Conservation (phyloP, 2,329 filamentous ascomycete genomes). For the Venturia pyrina region DNA sequence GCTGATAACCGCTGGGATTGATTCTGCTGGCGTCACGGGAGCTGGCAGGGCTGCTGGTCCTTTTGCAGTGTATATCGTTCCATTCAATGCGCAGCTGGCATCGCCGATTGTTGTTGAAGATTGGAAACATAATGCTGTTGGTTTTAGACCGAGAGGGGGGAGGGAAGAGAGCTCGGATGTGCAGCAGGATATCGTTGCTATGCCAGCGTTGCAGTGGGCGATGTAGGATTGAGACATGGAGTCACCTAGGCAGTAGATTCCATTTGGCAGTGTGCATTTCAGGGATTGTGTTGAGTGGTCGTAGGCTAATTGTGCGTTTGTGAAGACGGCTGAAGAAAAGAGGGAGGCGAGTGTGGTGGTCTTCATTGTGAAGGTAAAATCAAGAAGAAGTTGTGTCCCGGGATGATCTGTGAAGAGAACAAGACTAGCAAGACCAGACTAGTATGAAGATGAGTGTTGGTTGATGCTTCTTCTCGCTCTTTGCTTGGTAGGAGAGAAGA, state of each 20-base stretch:
- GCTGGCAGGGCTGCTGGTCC: constrained; percentile 28
- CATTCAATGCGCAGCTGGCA: constrained; percentile 31
- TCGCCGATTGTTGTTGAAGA: constrained; percentile 28
- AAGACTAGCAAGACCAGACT: too few species aligned
- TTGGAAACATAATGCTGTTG: constrained; percentile 36
- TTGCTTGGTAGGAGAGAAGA: too few species aligned
- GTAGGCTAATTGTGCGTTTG: constrained; percentile 26
- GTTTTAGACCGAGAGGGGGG: constrained; percentile 19
- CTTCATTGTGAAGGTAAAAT: constrained; percentile 23
- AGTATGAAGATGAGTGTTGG: background rate
- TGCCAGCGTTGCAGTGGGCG: constrained; percentile 26
- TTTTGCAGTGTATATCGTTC: constrained; percentile 33
- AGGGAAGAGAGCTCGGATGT: background rate
- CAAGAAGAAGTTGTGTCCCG: constrained; percentile 9
- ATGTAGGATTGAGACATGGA: constrained; percentile 27
- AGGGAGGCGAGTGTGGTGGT: constrained; percentile 26
- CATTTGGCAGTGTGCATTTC: constrained; percentile 23
- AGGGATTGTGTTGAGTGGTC: constrained; percentile 20
- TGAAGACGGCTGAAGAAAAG: constrained; percentile 22
- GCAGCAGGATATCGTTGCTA: constrained; percentile 25
- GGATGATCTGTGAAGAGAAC: background rate
- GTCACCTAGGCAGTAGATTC: constrained; percentile 31
- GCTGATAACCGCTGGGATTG: constrained; percentile 28
- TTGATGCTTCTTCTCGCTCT: background rate
- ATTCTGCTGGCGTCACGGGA: background rate